Evolutionary conservation across 768 basidiomycete genomes (phyloP).

Genomic region (Clitopilus hobsonii): DNA sequence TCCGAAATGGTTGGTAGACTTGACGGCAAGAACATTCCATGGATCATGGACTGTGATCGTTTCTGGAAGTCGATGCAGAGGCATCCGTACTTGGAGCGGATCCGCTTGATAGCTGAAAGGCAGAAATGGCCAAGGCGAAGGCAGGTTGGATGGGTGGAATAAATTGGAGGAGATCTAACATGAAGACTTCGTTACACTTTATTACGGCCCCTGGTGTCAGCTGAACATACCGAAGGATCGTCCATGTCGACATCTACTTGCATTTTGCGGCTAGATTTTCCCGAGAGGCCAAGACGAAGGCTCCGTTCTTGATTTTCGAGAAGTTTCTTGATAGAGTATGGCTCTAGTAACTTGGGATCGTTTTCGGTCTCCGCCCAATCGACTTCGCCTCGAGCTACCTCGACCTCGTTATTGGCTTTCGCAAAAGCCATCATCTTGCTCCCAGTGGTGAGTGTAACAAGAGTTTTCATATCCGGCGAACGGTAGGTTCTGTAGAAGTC

Average conservation of each 20-base stretch:
- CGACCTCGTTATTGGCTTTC: slow-evolving; percentile 27
- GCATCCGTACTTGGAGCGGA: slow-evolving; percentile 18
- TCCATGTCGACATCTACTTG: background rate
- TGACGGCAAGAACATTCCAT: slow-evolving; percentile 24
- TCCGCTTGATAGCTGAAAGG: slow-evolving; percentile 27
- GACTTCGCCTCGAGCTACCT: slow-evolving; percentile 26
- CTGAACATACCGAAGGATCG: background rate
- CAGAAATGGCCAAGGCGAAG: slow-evolving; percentile 30
- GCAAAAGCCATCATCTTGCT: slow-evolving; percentile 33
- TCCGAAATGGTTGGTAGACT: slow-evolving; percentile 5
- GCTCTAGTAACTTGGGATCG: slow-evolving; percentile 24
- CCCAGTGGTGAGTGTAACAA: slow-evolving; percentile 22
- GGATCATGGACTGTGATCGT: slow-evolving; percentile 42
- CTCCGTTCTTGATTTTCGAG: slow-evolving; percentile 15
- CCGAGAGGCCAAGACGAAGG: slow-evolving; percentile 3
- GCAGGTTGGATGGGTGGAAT: background rate
- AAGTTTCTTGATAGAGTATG: slow-evolving; percentile 21
- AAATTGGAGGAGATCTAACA: background rate
- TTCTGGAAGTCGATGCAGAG: slow-evolving; percentile 25
- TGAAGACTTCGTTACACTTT: background rate
- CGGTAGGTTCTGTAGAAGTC: slow-evolving; percentile 33
- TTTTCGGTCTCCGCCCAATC: slow-evolving; percentile 29
- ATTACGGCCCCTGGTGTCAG: background rate
- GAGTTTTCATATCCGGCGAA: slow-evolving; percentile 10
- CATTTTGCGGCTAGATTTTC: background rate